Evolutionary conservation across 2,329 filamentous ascomycete genomes (phyloP).

Genomic region (Bertia moriformis): DNA sequence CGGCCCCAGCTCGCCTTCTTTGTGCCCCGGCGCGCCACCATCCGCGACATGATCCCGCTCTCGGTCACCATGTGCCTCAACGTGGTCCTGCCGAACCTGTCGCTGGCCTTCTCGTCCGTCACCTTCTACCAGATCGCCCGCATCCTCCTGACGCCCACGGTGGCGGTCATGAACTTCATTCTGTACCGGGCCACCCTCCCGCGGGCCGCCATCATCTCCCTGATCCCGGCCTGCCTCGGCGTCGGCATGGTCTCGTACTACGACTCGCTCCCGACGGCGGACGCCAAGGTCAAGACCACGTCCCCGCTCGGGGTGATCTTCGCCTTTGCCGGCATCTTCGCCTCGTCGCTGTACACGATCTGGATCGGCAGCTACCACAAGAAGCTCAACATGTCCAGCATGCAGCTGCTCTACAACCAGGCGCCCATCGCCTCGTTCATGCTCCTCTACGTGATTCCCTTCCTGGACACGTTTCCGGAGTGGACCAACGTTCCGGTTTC

Average conservation of each 20-base stretch:
- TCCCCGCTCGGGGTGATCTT: constrained; percentile 45
- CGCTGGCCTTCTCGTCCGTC: constrained; percentile 51
- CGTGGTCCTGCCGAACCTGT: constrained; percentile 55
- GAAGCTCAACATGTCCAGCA: constrained; percentile 50
- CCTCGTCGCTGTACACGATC: constrained; percentile 53
- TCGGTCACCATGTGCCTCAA: constrained; percentile 54
- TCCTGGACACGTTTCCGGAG: constrained; percentile 46
- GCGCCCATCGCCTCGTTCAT: constrained; percentile 47
- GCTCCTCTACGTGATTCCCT: constrained; percentile 51
- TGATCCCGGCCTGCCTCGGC: constrained; percentile 46
- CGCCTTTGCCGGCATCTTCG: constrained; percentile 47
- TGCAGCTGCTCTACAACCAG: constrained; percentile 58
- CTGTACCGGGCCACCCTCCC: constrained; percentile 44
- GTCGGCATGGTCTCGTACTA: constrained; percentile 56
- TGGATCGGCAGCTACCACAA: constrained; percentile 54
- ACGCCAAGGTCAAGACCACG: constrained; percentile 36
- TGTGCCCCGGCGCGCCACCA: constrained; percentile 34
- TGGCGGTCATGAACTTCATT: constrained; percentile 49
- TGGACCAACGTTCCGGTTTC: constrained; percentile 33
- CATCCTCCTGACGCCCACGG: constrained; percentile 50
- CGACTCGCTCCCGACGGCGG: constrained; percentile 37
- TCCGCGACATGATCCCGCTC: constrained; percentile 46
- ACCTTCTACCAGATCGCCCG: constrained; percentile 59
- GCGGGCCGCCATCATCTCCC: constrained; percentile 31
- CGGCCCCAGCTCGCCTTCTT: constrained; percentile 44